A percentile compares a stretch with the other conserved stretches of the same genome.
Evolutionary conservation across 768 basidiomycete species (phyloP).

Genomic region (Sporobolomyces roseus): DNA sequence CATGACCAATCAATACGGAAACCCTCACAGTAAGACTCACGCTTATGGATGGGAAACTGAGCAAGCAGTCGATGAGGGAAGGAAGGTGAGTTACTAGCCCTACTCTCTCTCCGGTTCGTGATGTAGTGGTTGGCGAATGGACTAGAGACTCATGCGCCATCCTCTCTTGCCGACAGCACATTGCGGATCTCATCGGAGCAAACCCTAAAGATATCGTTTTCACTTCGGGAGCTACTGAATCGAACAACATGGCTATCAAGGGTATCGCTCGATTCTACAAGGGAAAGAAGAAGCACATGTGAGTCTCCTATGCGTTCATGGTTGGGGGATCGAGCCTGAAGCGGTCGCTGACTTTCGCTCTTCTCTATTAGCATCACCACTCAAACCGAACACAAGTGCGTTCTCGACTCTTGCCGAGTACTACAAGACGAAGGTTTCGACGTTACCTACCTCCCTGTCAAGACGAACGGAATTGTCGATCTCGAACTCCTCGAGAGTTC

Average conservation of each 20-base stretch:
- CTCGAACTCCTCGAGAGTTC: slow-evolving; percentile 75
- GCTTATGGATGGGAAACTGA: slow-evolving; percentile 99
- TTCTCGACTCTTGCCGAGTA: slow-evolving; percentile 93
- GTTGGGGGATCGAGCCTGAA: too few species aligned
- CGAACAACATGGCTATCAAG: slow-evolving; percentile 96
- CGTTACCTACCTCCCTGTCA: slow-evolving; percentile 93
- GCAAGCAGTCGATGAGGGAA: slow-evolving; percentile 82
- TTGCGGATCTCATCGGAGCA: slow-evolving; percentile 89
- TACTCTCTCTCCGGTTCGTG: background rate
- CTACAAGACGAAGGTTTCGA: slow-evolving; percentile 96
- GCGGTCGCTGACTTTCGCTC: too few species aligned
- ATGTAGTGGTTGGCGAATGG: background rate
- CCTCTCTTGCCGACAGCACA: slow-evolving; percentile 56
- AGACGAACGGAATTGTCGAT: slow-evolving; percentile 74
- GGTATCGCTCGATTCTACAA: slow-evolving; percentile 93
- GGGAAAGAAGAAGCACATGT: slow-evolving; percentile 90
- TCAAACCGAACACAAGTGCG: slow-evolving; percentile 89
- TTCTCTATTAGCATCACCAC: slow-evolving; percentile 37
- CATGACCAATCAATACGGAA: slow-evolving; percentile 91
- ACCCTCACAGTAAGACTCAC: slow-evolving; percentile 96
- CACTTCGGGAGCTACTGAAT: slow-evolving; percentile 96
- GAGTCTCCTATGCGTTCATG: too few species aligned
- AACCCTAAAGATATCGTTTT: slow-evolving; percentile 93
- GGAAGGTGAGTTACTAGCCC: slow-evolving; percentile 58
- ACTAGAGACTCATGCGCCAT: background rate